Base-by-base conservation (phyloP, 768 basidiomycete genomes). In the Termitomyces sp. region DNA sequence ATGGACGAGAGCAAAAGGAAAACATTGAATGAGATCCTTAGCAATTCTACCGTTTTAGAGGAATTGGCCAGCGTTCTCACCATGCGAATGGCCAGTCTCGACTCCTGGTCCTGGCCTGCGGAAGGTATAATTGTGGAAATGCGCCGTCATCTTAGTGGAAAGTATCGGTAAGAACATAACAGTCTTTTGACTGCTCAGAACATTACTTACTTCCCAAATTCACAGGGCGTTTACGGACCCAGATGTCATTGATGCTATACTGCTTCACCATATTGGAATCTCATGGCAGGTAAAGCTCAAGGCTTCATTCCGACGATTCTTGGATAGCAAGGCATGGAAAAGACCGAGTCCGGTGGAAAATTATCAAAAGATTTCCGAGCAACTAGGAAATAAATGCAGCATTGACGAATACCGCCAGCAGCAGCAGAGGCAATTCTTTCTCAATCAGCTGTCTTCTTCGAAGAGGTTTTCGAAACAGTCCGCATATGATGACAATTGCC, bases 111-210 rank as follows among this genome's bases (percentile, higher is more conserved):
- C 1, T 82, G 79, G 79, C 78, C 79, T 4, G 61, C 61, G 2
- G 71, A 75, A 30, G 79, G 79, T 1, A 68, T 77, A 23, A 52
- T 62, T 28, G 69, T 81, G 6, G 78, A 82, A 53, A 78, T 80
- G 71, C 72, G 79, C 14, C 71, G 79, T 5, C 75, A 77, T 69
- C 67, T 82, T 35, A 78, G 78, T 60, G 80, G 80, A 2, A 80
- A 79, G 68, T 81, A 80, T 59, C 69, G 74, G 74, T 72, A n/a
- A 57, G 60, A 35, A 12, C 14, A 23, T 16, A 16, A 16, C 12
- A 13, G 18, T 5, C 9, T 48, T 46, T 32, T 33, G 12, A 59
- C 9, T 32, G 53, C 14, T 50, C 20, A 16, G 41, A 23, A 10
- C 6, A 40, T 36, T 20, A 8, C 55, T n/a, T 28, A 50, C 28